Evolutionary conservation across 768 basidiomycete species (phyloP).

Genomic region (Suillus ampliporus): DNA sequence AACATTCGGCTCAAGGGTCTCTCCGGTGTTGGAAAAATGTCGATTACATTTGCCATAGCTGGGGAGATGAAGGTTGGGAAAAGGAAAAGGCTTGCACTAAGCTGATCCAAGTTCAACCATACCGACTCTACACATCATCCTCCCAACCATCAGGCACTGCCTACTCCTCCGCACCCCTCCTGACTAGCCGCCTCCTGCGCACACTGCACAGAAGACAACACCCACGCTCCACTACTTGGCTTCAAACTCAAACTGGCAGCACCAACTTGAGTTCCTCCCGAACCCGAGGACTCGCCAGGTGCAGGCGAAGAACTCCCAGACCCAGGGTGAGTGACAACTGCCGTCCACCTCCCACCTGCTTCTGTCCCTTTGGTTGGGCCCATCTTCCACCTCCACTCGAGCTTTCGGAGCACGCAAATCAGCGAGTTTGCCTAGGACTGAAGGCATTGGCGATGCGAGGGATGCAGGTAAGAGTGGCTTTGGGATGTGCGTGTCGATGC

Average conservation of each 20-base stretch:
- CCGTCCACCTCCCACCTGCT: slow-evolving; percentile 24
- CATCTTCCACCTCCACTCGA: neutral
- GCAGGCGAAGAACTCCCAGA: slow-evolving; percentile 10
- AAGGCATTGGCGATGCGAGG: slow-evolving; percentile 8
- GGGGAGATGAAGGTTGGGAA: too few species aligned
- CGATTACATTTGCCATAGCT: too few species aligned
- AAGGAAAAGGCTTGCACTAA: too few species aligned
- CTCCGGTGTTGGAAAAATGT: too few species aligned
- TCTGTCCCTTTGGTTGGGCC: slow-evolving; percentile 17
- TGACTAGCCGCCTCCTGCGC: slow-evolving; percentile 9
- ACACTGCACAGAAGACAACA: slow-evolving; percentile 25
- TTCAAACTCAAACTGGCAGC: slow-evolving; percentile 3
- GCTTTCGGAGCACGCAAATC: slow-evolving; percentile 50
- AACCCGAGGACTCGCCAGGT: neutral
- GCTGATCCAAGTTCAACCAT: too few species aligned
- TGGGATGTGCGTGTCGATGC: slow-evolving; percentile 48
- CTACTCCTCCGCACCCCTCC: slow-evolving; percentile 10
- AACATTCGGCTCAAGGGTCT: too few species aligned
- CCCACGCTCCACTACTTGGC: slow-evolving; percentile 22
- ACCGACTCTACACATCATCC: slow-evolving; percentile 45
- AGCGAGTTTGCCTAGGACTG: slow-evolving; percentile 64
- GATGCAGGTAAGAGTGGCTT: slow-evolving; percentile 56
- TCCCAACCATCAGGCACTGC: slow-evolving; percentile 62
- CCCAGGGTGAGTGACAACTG: slow-evolving; percentile 22
- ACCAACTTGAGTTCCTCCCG: slow-evolving; percentile 3